phyloP scores from a whole-genome alignment of 768 basidiomycete genomes.

The Suillus bovinus region DNA sequence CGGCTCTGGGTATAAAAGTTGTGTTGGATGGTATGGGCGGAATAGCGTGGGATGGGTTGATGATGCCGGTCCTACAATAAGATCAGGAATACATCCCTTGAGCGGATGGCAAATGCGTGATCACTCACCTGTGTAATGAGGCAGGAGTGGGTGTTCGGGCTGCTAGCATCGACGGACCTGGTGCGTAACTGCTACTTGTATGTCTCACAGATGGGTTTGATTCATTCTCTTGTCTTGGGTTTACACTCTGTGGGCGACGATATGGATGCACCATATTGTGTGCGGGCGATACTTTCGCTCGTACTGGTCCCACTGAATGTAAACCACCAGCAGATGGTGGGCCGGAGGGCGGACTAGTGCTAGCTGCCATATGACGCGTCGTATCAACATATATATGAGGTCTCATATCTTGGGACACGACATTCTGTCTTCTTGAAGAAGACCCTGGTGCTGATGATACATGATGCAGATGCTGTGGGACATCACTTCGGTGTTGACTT shows the following conservation, averaged over 20 bases:
- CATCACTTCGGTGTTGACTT: slow-evolving; percentile 29
- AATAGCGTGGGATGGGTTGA: slow-evolving; percentile 26
- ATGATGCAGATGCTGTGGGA: slow-evolving; percentile 26
- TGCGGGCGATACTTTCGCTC: slow-evolving; percentile 27
- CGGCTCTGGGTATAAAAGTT: slow-evolving; percentile 55
- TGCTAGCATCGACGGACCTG: slow-evolving; percentile 13
- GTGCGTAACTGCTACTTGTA: slow-evolving; percentile 19
- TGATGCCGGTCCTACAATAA: slow-evolving; percentile 20
- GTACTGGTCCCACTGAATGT: slow-evolving; percentile 25
- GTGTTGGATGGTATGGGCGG: slow-evolving; percentile 9
- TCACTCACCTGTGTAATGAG: slow-evolving; percentile 12
- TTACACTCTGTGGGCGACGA: slow-evolving; percentile 20
- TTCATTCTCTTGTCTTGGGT: slow-evolving; percentile 36
- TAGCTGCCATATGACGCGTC: slow-evolving; percentile 26
- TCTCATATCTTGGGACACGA: slow-evolving; percentile 32
- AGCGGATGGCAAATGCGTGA: slow-evolving; percentile 7
- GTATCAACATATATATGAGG: slow-evolving; percentile 34
- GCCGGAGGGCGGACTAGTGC: slow-evolving; percentile 32
- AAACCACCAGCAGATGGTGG: slow-evolving; percentile 30
- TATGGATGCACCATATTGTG: slow-evolving; percentile 13
- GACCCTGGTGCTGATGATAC: slow-evolving; percentile 15
- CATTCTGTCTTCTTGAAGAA: slow-evolving; percentile 7
- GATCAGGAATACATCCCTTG: slow-evolving; percentile 13
- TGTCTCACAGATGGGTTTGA: slow-evolving; percentile 30
- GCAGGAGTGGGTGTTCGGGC: slow-evolving; percentile 8